A percentile compares a stretch with the other conserved stretches of the same genome.
Conservation (phyloP, 352 stramenopile genomes). For the Phytophthora citrophthora region DNA sequence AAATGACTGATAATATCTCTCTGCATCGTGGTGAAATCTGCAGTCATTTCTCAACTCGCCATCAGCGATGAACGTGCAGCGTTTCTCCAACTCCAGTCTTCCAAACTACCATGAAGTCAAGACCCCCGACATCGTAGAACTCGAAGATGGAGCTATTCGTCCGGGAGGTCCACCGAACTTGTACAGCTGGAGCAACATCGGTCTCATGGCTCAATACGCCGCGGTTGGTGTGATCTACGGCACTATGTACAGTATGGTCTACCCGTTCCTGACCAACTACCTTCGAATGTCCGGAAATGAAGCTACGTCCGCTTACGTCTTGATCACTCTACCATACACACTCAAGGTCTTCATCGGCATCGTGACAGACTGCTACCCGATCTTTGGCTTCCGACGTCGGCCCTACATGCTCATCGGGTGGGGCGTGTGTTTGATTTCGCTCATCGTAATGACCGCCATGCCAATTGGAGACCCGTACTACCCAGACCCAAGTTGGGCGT, state of each 20-base stretch:
- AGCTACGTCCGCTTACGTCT: conserved; percentile 34
- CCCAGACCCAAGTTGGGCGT: conserved; percentile 22
- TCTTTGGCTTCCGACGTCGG: conserved; percentile 46
- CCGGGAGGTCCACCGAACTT: conserved; percentile 31
- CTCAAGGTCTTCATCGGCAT: conserved; percentile 57
- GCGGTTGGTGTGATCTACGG: conserved; percentile 41
- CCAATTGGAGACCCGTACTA: conserved; percentile 39
- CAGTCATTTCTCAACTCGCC: conserved; percentile 20
- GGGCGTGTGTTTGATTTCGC: conserved; percentile 33
- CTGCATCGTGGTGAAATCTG: not conserved
- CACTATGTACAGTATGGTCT: conserved; percentile 33
- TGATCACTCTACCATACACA: conserved; percentile 45
- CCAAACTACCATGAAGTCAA: conserved; percentile 30
- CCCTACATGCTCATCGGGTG: conserved; percentile 48
- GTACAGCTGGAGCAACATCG: conserved; percentile 33
- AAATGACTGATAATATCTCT: not conserved
- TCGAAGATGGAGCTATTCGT: conserved; percentile 45
- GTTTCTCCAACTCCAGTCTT: conserved; percentile 23
- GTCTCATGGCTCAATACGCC: conserved; percentile 42
- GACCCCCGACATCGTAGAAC: conserved; percentile 18
- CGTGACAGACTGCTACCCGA: conserved; percentile 48
- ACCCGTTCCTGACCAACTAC: conserved; percentile 37
- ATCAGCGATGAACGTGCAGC: conserved; percentile 16
- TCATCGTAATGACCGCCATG: conserved; percentile 35
- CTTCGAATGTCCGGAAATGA: conserved; percentile 34